These are phyloP conservation scores for Fusarium drepaniforme DNA, from an alignment of 2,329 filamentous ascomycete genomes.

Conservation along the genomic window DNA sequence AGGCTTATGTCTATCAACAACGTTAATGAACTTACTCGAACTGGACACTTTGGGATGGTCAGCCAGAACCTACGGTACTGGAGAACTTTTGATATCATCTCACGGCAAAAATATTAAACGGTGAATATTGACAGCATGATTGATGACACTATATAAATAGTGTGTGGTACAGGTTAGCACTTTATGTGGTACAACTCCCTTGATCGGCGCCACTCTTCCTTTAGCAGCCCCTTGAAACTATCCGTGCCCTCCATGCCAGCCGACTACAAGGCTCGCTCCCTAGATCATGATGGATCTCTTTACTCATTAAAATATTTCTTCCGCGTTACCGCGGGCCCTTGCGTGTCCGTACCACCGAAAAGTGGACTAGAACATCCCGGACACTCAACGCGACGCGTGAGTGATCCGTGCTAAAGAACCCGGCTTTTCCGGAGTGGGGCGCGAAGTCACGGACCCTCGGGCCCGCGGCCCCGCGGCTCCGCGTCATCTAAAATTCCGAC, in stretches of 20 bases:
- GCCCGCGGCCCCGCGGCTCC: not conserved
- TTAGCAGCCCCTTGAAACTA: not conserved
- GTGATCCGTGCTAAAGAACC: not conserved
- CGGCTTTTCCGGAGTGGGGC: not conserved
- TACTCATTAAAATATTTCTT: not conserved
- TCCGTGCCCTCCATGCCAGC: not conserved
- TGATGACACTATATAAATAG: not conserved
- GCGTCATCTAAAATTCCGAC: not conserved
- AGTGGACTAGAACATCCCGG: not conserved
- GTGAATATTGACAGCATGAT: not conserved
- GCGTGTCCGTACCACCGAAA: not conserved
- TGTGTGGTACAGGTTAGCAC: not conserved
- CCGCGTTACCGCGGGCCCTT: not conserved
- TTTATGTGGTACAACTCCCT: not conserved
- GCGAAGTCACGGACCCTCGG: not conserved
- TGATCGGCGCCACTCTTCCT: not conserved
- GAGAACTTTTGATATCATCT: not conserved
- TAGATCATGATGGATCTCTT: not conserved
- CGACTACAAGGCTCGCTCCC: not conserved
- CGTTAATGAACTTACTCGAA: not conserved
- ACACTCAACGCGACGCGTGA: not conserved
- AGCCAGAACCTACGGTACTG: rapidly evolving
- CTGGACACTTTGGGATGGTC: not conserved
- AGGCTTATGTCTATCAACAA: not conserved
- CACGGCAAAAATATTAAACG: rapidly evolving